Evolutionary conservation across 306 rosid genomes (phyloP).

Genomic region (Acacia acuminata): DNA sequence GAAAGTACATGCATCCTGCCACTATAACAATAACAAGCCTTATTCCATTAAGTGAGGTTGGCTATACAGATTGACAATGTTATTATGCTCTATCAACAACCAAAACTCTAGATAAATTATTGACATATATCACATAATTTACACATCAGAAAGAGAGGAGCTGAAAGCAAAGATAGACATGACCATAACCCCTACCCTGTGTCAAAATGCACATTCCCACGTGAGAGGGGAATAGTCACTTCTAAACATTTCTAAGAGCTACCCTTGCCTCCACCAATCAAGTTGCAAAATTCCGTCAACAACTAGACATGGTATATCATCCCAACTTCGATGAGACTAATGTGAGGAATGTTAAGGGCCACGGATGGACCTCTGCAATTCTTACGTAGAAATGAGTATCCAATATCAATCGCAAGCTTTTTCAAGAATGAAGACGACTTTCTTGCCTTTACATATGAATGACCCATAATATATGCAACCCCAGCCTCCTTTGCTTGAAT

Average conservation of each 20-base stretch:
- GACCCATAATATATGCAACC: slow-evolving; percentile 79
- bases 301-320: slow-evolving; percentile 86
- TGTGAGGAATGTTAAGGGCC: slow-evolving; percentile 89
- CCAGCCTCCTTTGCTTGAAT: slow-evolving; percentile 80
- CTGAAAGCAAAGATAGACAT: background rate
- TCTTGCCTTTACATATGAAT: slow-evolving; percentile 81
- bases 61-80: no score
- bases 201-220: background rate
- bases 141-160: slow-evolving; percentile 3
- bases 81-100: no score
- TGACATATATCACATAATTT: background rate
- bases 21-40: no score
- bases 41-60: no score
- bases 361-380: slow-evolving; percentile 79
- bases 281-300: slow-evolving; percentile 16
- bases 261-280: background rate
- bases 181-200: background rate
- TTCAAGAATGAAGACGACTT: slow-evolving; percentile 69
- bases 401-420: slow-evolving; percentile 62
- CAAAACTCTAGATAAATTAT: no score
- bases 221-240: background rate
- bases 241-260: slow-evolving; percentile 4
- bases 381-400: slow-evolving; percentile 77
- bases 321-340: slow-evolving; percentile 84
- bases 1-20: background rate